These are phyloP conservation scores for Xanthoconium purpureum DNA, from an alignment of 768 basidiomycete genomes.

Conservation along the genomic window DNA sequence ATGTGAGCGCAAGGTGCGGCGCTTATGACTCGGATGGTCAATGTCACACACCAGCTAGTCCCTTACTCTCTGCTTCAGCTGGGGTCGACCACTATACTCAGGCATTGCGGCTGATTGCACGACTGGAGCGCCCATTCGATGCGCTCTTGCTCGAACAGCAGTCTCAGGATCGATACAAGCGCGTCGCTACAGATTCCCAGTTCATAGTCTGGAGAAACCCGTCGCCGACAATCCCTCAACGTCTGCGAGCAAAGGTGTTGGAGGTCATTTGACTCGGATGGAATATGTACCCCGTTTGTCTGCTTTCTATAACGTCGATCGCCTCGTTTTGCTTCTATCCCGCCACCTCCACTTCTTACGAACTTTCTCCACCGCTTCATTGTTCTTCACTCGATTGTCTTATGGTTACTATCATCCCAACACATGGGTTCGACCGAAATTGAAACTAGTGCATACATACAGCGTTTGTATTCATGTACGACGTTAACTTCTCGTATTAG, in stretches of 20 bases:
- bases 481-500: slow-evolving; percentile 35
- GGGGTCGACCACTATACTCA: not conserved
- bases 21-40: not conserved
- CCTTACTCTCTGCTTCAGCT: not conserved
- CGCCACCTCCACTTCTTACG: no score
- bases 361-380: no score
- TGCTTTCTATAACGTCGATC: no score
- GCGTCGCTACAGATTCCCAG: not conserved
- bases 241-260: no score
- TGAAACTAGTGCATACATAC: slow-evolving; percentile 16
- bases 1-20: not conserved
- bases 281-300: no score
- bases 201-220: no score
- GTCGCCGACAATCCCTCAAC: no score
- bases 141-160: slow-evolving; percentile 2
- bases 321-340: no score
- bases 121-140: not conserved
- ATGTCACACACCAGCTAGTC: not conserved
- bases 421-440: slow-evolving; percentile 7
- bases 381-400: no score
- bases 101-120: slow-evolving; percentile 1
- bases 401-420: no score
- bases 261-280: no score
- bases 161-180: not conserved
- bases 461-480: slow-evolving; percentile 42